These are phyloP conservation scores for Calendula officinalis DNA, from an alignment of 129 eudicot genomes.

Conservation along the genomic window DNA sequence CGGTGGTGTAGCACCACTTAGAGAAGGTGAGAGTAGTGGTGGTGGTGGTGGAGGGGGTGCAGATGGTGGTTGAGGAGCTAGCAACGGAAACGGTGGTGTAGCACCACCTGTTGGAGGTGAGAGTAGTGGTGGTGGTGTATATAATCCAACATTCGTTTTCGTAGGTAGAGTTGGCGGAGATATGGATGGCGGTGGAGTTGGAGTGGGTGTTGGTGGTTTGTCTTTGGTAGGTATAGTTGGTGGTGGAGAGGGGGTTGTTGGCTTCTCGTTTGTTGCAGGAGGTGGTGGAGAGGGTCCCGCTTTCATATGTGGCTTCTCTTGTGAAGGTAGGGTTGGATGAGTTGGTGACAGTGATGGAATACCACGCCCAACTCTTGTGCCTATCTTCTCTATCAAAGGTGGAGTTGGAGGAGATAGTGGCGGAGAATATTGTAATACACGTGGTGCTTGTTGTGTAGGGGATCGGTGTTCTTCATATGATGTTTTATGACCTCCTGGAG, in stretches of 20 bases:
- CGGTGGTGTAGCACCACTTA: background rate
- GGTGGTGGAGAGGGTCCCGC: background rate
- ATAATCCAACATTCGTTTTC: constrained; percentile 3
- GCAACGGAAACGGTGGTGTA: too few species aligned
- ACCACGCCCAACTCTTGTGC: too few species aligned
- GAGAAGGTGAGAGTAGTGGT: too few species aligned
- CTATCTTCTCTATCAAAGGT: constrained; percentile 29
- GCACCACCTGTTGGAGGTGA: too few species aligned
- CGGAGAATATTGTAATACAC: constrained; percentile 36
- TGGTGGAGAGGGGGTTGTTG: too few species aligned
- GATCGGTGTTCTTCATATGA: constrained; percentile 28
- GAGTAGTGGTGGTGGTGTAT: background rate
- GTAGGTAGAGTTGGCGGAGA: constrained; percentile 27
- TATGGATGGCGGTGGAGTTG: background rate
- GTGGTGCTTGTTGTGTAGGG: constrained; percentile 18
- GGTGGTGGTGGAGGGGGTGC: too few species aligned
- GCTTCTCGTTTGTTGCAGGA: too few species aligned
- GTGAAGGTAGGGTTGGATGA: background rate
- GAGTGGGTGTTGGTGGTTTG: background rate
- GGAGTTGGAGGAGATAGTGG: constrained; percentile 58
- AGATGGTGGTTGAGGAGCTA: too few species aligned
- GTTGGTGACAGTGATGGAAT: background rate
- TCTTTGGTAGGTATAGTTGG: too few species aligned
- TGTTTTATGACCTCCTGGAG: constrained; percentile 29
- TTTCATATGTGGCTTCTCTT: background rate